These are phyloP conservation scores for Moricandia moricandioides DNA, from an alignment of 345 rosid genomes.

Conservation along the genomic window DNA sequence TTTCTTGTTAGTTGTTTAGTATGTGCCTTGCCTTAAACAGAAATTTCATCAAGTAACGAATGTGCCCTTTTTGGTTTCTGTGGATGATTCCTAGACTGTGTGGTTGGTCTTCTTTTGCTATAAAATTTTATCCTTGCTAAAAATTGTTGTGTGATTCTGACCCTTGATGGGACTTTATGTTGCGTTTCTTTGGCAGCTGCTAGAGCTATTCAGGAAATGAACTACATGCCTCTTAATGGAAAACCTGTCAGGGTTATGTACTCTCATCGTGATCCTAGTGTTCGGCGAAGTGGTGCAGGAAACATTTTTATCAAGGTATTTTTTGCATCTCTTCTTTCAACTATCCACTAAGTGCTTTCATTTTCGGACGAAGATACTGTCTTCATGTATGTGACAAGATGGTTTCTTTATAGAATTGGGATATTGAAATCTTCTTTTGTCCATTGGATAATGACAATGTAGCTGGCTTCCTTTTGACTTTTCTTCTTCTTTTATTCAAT, in stretches of 20 bases:
- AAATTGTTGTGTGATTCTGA: too few relatives aligned
- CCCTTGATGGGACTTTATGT: too few relatives aligned
- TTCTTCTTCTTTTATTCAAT: neutral
- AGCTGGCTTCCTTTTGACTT: neutral
- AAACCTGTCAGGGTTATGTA: slow-evolving; percentile 78
- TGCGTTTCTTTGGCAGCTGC: slow-evolving; percentile 51
- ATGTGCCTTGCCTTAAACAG: neutral
- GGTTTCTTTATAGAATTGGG: too few relatives aligned
- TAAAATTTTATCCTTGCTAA: too few relatives aligned
- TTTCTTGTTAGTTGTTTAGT: neutral
- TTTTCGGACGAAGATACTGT: too few relatives aligned
- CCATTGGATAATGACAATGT: neutral
- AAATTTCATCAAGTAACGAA: neutral
- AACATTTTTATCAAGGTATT: slow-evolving; percentile 87
- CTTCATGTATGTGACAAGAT: neutral
- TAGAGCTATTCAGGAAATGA: slow-evolving; percentile 74
- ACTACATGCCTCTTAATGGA: slow-evolving; percentile 73
- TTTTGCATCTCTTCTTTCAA: neutral
- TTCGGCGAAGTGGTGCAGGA: slow-evolving; percentile 81
- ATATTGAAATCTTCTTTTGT: too few relatives aligned
- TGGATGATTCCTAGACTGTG: neutral
- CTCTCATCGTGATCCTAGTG: slow-evolving; percentile 38
- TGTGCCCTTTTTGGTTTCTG: neutral
- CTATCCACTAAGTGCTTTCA: too few relatives aligned
- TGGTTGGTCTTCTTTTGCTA: neutral